Percentiles rank a stretch among this genome's conserved stretches.
phyloP scores from a whole-genome alignment of 257 asterid species.

The Salvia splendens region DNA sequence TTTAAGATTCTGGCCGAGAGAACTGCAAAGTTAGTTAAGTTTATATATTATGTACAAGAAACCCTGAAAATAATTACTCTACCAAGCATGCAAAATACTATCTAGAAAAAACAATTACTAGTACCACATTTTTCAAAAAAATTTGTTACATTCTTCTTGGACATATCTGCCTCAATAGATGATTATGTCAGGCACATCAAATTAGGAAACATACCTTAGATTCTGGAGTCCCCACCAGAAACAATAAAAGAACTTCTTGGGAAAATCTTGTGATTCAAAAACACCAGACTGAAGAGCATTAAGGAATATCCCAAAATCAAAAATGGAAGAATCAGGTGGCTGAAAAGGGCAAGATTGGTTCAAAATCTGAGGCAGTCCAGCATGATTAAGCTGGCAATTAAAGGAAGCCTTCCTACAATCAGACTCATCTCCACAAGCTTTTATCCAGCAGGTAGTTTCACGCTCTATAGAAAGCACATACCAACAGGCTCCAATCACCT shows the following conservation, averaged over 20 bases:
- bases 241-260: slow-evolving; percentile 80
- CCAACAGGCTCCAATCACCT: slow-evolving; percentile 87
- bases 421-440: slow-evolving; percentile 49
- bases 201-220: slow-evolving; percentile 54
- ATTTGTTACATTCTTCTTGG: neutral
- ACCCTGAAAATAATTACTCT: neutral
- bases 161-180: neutral
- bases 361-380: slow-evolving; percentile 31
- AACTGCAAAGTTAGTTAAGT: slow-evolving; percentile 49
- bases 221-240: slow-evolving; percentile 98
- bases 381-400: slow-evolving; percentile 44
- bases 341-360: slow-evolving; percentile 63
- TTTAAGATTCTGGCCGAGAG: slow-evolving; percentile 84
- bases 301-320: slow-evolving; percentile 79
- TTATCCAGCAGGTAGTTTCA: slow-evolving; percentile 73
- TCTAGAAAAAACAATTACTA: neutral
- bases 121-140: neutral
- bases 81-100: neutral
- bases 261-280: slow-evolving; percentile 73
- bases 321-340: slow-evolving; percentile 43
- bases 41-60: neutral
- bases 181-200: slow-evolving; percentile 1
- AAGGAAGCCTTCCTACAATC: slow-evolving; percentile 54
- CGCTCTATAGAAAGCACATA: slow-evolving; percentile 77
- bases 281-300: slow-evolving; percentile 75